Evolutionary conservation across 2,329 filamentous ascomycete species (phyloP).

Genomic region (Beauveria caledonica): DNA sequence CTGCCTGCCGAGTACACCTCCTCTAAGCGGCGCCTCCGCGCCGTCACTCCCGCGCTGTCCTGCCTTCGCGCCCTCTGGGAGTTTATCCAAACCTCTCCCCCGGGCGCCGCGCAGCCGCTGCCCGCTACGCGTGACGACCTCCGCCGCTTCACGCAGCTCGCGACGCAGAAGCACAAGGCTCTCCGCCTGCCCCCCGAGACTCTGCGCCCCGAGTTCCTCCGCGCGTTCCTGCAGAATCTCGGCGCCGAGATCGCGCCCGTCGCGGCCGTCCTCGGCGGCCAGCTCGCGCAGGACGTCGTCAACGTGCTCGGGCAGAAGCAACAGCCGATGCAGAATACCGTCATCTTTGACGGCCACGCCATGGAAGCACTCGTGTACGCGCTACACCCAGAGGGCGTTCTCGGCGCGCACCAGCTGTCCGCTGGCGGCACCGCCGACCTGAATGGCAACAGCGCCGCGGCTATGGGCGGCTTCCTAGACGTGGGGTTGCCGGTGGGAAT

Average conservation of each 20-base stretch:
- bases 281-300: slow-evolving; percentile 92
- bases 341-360: slow-evolving; percentile 80
- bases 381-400: slow-evolving; percentile 59
- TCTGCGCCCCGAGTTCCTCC: slow-evolving; percentile 62
- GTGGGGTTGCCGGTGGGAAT: no score
- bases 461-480: not conserved
- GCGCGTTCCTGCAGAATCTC: slow-evolving; percentile 80
- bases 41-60: slow-evolving; percentile 76
- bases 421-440: slow-evolving; percentile 1
- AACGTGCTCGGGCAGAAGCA: slow-evolving; percentile 87
- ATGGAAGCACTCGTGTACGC: slow-evolving; percentile 74
- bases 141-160: slow-evolving; percentile 66
- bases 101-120: slow-evolving; percentile 28
- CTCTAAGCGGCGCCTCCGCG: slow-evolving; percentile 59
- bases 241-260: slow-evolving; percentile 79
- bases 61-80: slow-evolving; percentile 88
- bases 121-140: slow-evolving; percentile 59
- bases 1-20: slow-evolving; percentile 60
- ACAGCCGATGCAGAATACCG: slow-evolving; percentile 91
- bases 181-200: slow-evolving; percentile 62
- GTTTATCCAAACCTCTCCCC: slow-evolving; percentile 47
- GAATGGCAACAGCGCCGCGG: slow-evolving; percentile 2
- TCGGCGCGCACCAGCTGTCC: slow-evolving; percentile 42
- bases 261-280: slow-evolving; percentile 79
- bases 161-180: slow-evolving; percentile 69